A percentile compares a stretch with the other conserved stretches of the same genome.
These are phyloP conservation scores for Saitozyma sp. DNA, from an alignment of 768 basidiomycete species.

Conservation along the genomic window DNA sequence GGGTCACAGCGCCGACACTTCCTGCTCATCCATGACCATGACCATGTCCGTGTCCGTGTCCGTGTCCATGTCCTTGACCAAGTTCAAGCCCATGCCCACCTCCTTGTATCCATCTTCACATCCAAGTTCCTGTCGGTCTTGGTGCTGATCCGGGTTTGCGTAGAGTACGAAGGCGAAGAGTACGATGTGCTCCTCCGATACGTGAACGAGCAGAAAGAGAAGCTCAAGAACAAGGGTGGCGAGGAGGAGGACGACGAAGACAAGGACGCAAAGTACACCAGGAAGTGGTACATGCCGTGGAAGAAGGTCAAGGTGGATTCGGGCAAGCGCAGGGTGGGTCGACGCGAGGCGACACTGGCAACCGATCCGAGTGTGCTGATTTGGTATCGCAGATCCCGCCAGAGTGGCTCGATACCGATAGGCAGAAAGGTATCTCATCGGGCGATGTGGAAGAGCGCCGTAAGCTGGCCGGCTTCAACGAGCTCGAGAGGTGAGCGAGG, in stretches of 20 bases:
- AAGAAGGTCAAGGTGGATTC: slow-evolving; percentile 51
- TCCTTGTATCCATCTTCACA: too few relatives aligned
- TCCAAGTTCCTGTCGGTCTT: too few relatives aligned
- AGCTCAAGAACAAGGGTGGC: slow-evolving; percentile 33
- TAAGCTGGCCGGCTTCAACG: slow-evolving; percentile 55
- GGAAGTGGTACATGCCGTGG: slow-evolving; percentile 59
- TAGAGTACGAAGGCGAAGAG: slow-evolving; percentile 52
- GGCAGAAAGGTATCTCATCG: slow-evolving; percentile 52
- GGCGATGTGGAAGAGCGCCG: slow-evolving; percentile 53
- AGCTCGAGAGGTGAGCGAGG: slow-evolving; percentile 50
- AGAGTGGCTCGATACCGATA: slow-evolving; percentile 56
- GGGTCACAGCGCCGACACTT: not conserved
- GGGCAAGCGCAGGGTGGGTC: slow-evolving; percentile 45
- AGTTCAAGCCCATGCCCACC: too few relatives aligned
- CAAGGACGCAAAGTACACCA: slow-evolving; percentile 37
- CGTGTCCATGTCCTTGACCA: not conserved
- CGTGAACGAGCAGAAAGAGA: slow-evolving; percentile 49
- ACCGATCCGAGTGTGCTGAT: not conserved
- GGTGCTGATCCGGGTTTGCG: too few relatives aligned
- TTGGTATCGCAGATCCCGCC: slow-evolving; percentile 48
- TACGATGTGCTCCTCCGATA: slow-evolving; percentile 55
- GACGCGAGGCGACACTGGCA: not conserved
- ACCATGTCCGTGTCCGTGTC: not conserved
- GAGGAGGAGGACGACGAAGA: slow-evolving; percentile 52
- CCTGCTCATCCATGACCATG: too few relatives aligned